Evolutionary conservation across 2,329 filamentous ascomycete genomes (phyloP), one percentile per base, ranked within the genome.

Genomic region (Endothia cerciana): DNA sequence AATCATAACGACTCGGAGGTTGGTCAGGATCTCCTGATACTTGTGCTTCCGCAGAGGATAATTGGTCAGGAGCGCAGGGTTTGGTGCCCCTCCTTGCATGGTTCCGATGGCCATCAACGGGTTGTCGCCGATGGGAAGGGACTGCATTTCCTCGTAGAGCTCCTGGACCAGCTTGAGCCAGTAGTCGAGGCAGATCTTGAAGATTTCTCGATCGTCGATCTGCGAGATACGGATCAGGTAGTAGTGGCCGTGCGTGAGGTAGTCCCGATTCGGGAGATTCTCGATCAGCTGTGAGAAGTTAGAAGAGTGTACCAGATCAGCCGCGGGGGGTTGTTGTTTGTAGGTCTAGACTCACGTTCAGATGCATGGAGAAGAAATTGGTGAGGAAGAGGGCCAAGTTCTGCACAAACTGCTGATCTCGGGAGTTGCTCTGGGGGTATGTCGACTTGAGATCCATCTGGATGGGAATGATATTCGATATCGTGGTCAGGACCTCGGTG

Each of bases 181-280:
- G 82, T 99, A 99, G 77, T 99, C 96, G 69, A 99, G 83, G 76
- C 92, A 97, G 74, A 99, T 99, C 85, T 99, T 99, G 87, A 99
- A 99, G 70, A 99, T 97, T 78, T 99, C 95, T 63, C 95, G 90
- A 75, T 99, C 96, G 72, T 99, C 95, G 71, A 99, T 99, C 80
- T 99, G 94, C 58, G 94, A 97, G 78, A 99, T 97, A 69, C 94
- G 90, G 74, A 99, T 97, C 17, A 99, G 88, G 79, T 99, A 99
- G 79, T 97, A 98, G 79, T 99, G 95, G 22, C 93, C 94, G 75
- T 99, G 95, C 1, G 93, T 92, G 53, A 99, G 89, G 78, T 92
- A 99, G 74, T 99, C 95, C 71, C 90, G 88, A 79, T 98, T 98
- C 33, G 95, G 94, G 30, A 99, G 86, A 73, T 95, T 97, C 80